Evolutionary conservation across 2,329 filamentous ascomycete species (phyloP).

Genomic region (Colletotrichum truncatum): DNA sequence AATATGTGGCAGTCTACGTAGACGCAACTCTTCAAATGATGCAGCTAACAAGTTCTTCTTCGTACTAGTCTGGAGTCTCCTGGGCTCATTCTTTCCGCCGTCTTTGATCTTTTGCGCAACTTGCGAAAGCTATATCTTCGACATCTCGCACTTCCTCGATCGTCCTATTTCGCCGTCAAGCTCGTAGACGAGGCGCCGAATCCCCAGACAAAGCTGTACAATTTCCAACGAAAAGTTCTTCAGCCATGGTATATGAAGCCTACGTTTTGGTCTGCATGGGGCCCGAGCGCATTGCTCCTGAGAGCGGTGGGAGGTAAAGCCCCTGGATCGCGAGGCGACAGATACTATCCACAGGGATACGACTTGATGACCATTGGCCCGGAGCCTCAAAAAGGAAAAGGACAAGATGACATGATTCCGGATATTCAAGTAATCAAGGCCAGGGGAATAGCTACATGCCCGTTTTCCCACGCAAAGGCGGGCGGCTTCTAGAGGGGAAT

Average conservation of each 20-base stretch:
- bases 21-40: too few relatives aligned
- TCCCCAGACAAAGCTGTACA: slow-evolving; percentile 49
- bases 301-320: slow-evolving; percentile 53
- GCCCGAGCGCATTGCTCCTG: slow-evolving; percentile 52
- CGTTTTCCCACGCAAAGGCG: slow-evolving; percentile 14
- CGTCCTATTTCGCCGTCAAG: slow-evolving; percentile 43
- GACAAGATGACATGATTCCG: slow-evolving; percentile 26
- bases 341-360: slow-evolving; percentile 58
- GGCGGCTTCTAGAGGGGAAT: background rate
- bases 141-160: slow-evolving; percentile 59
- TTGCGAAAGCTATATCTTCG: slow-evolving; percentile 56
- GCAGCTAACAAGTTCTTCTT: background rate
- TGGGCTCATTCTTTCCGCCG: background rate
- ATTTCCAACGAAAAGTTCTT: slow-evolving; percentile 50
- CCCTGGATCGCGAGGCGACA: slow-evolving; percentile 55
- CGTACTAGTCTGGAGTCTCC: slow-evolving; percentile 7
- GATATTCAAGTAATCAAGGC: slow-evolving; percentile 8
- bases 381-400: slow-evolving; percentile 33
- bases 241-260: slow-evolving; percentile 64
- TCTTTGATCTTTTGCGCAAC: slow-evolving; percentile 49
- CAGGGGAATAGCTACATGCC: background rate
- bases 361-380: slow-evolving; percentile 40
- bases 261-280: slow-evolving; percentile 58
- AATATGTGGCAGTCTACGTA: slow-evolving; percentile 32
- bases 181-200: slow-evolving; percentile 49